Evolutionary conservation across 305 asterid species (phyloP).

Genomic region (Plantago coronopus): DNA sequence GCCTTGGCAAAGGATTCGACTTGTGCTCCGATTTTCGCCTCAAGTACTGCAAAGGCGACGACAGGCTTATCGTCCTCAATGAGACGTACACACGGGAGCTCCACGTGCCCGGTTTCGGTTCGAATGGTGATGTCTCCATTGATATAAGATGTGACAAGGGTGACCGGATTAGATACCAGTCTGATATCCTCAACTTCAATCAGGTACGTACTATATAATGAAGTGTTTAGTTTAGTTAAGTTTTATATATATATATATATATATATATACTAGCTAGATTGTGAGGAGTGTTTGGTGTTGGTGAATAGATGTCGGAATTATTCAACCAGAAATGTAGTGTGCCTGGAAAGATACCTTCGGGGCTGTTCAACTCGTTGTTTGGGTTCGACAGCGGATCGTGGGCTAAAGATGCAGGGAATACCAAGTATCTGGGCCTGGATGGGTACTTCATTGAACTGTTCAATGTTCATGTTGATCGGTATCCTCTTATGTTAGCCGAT

Average conservation of each 20-base stretch:
- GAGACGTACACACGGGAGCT: constrained; percentile 45
- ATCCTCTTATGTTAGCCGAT: constrained; percentile 60
- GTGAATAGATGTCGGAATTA: constrained; percentile 73
- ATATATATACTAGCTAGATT: too few species aligned
- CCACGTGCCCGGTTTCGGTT: constrained; percentile 64
- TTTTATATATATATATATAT: too few species aligned
- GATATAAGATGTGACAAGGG: constrained; percentile 89
- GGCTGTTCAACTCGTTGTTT: constrained; percentile 77
- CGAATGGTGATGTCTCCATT: constrained; percentile 39
- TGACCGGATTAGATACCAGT: constrained; percentile 70
- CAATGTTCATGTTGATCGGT: constrained; percentile 56
- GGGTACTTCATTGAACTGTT: constrained; percentile 65
- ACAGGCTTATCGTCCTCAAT: constrained; percentile 51
- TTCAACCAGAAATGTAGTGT: constrained; percentile 65
- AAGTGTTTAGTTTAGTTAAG: too few species aligned
- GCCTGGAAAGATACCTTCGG: constrained; percentile 78
- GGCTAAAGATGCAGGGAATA: constrained; percentile 63
- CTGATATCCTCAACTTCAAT: constrained; percentile 75
- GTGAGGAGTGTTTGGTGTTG: background rate
- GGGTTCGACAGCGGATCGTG: constrained; percentile 80
- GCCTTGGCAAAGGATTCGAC: constrained; percentile 89
- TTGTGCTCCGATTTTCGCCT: constrained; percentile 67
- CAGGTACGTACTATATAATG: constrained; percentile 56
- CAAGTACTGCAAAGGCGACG: constrained; percentile 75
- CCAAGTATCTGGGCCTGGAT: constrained; percentile 62